These are phyloP conservation scores for Trichoderma breve DNA, from an alignment of 2,329 filamentous ascomycete species.

Conservation along the genomic window DNA sequence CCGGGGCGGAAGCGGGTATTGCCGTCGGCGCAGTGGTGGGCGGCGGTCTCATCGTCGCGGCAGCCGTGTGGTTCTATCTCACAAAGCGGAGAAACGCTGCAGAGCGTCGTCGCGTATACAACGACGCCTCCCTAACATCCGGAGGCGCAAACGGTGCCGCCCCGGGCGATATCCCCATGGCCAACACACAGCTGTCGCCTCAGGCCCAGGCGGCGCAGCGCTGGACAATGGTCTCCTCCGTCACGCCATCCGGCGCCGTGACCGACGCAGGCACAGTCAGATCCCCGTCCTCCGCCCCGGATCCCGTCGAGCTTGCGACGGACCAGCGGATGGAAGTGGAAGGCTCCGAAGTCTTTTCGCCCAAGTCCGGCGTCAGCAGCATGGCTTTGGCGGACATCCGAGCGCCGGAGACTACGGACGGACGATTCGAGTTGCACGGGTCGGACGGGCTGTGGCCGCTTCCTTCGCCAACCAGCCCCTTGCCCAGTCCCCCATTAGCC, in stretches of 20 bases:
- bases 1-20: conserved; percentile 57
- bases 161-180: conserved; percentile 23
- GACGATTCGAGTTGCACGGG: conserved; percentile 6
- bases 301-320: conserved; percentile 55
- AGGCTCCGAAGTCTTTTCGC: conserved; percentile 22
- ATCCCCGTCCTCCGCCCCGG: conserved; percentile 19
- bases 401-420: conserved; percentile 1
- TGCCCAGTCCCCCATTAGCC: neutral
- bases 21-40: conserved; percentile 51
- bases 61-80: conserved; percentile 48
- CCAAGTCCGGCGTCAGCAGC: conserved; percentile 25
- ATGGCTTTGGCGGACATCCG: conserved; percentile 22
- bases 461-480: neutral
- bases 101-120: neutral
- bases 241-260: conserved; percentile 46
- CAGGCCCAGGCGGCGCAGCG: conserved; percentile 23
- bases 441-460: conserved; percentile 15
- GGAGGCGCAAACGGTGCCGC: neutral
- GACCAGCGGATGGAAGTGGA: conserved; percentile 4
- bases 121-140: neutral
- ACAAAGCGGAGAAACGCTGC: conserved; percentile 34
- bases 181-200: conserved; percentile 8
- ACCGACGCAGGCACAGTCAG: conserved; percentile 27
- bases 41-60: conserved; percentile 42
- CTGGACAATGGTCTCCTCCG: conserved; percentile 42